These are phyloP conservation scores for Podaxis mareebaensis DNA, from an alignment of 768 basidiomycete species.

Conservation along the genomic window DNA sequence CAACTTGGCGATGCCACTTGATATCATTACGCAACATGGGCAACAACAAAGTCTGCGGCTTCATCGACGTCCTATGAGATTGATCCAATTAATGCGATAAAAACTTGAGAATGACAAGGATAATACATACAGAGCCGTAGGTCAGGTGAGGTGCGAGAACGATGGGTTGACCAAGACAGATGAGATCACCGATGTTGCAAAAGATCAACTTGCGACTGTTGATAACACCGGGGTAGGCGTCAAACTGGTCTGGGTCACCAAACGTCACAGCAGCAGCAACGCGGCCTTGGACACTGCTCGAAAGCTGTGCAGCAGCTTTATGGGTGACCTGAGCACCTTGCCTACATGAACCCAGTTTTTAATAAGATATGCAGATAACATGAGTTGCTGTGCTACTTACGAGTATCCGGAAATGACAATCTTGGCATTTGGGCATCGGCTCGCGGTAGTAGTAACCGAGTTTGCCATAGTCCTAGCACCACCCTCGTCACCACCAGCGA, in stretches of 20 bases:
- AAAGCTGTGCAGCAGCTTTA: slow-evolving; percentile 34
- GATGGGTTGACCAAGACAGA: slow-evolving; percentile 28
- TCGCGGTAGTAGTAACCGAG: slow-evolving; percentile 16
- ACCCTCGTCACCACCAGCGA: slow-evolving; percentile 19
- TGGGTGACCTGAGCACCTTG: slow-evolving; percentile 41
- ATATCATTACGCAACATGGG: not conserved
- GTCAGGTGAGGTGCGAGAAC: slow-evolving; percentile 27
- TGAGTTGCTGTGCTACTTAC: not conserved
- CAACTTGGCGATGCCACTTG: no score
- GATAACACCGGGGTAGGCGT: slow-evolving; percentile 28
- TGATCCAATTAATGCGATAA: not conserved
- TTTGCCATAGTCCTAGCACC: slow-evolving; percentile 19
- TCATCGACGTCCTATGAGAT: slow-evolving; percentile 10
- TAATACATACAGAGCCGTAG: slow-evolving; percentile 21
- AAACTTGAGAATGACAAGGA: not conserved
- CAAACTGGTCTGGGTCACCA: slow-evolving; percentile 33
- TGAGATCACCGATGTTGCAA: slow-evolving; percentile 32
- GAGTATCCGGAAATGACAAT: slow-evolving; percentile 28
- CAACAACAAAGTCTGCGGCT: slow-evolving; percentile 16
- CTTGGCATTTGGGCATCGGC: slow-evolving; percentile 24
- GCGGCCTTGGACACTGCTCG: slow-evolving; percentile 26
- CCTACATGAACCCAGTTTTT: slow-evolving; percentile 14
- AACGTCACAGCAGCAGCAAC: slow-evolving; percentile 35
- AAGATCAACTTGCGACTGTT: slow-evolving; percentile 27
- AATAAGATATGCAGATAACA: not conserved